Base-by-base conservation (phyloP, 371 early-diverging fungal species). In the Parasitella parasitica region DNA sequence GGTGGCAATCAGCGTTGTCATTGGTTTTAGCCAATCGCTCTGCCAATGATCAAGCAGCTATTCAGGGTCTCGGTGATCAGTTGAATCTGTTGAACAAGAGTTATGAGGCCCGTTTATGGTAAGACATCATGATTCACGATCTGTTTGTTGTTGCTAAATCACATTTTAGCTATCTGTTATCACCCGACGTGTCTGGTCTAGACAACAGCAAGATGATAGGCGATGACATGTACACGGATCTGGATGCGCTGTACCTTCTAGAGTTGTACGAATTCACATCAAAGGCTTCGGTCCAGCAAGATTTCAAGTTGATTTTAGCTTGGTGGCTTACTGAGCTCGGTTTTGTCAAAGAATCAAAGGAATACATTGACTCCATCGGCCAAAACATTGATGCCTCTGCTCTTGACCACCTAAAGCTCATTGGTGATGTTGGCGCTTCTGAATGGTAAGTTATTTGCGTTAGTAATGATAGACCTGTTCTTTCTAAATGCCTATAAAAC, bases 1-100 rank as follows among this genome's bases (percentile, higher is more conserved):
- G 78, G 28, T 94, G 94, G 94, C 79, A 81, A 38, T 82, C 84
- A 8, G 83, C 88, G 0, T 51, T 94, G 13, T 70, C 82, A 16
- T 74, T 94, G 62, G 86, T 95, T 51, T 72, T 95, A 20, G 87
- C 94, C 4, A 96, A 97, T 75, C 86, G 93, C 28, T 88, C 92
- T 4, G 78, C 87, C 2, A 86, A 89, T 0, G 92, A 93, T 69
- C 70, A 77, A 34, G 75, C 72, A 6, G 90, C 89, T 0, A 85
- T 97, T 32, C 68, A 83, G 39, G 77, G 78, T 4, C 66, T 97
- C 22, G 97, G 96, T 9, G 91, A 97, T 69, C 69, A 81, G 53
- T 72, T 97, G 53, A 61, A 69, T 51, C 67, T 69, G 24, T 70
- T 49, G 8, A 49, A 27, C 28, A 28, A 24, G 28, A 4, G 16